Evolutionary conservation across 768 basidiomycete species (phyloP), one percentile per base, ranked within the genome.

Genomic region (Tulasnella sp.): DNA sequence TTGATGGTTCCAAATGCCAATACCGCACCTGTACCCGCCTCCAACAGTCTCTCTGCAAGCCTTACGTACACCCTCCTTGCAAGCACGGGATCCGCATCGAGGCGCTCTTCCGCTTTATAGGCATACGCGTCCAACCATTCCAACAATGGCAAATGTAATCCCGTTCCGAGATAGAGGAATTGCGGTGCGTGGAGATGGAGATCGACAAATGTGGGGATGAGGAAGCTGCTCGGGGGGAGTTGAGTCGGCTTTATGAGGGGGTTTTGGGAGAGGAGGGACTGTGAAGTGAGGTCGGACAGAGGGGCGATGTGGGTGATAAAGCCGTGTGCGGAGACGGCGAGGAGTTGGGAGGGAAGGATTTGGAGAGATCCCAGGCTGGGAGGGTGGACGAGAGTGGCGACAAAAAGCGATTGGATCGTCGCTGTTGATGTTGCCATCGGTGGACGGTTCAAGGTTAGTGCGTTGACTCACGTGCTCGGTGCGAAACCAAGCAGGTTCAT

Each of bases 111-210:
- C 0, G 89, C 84, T 63, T 81, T 80, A 66, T 84, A 89, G 0
- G 88, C 84, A 61, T 92, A 92, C 29, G 75, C 74, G 36, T 87
- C 74, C 6, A 92, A 75, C 89, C 89, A 90, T 62, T 87, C 69
- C 81, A 90, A 82, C 35, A 91, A 69, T 3, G 88, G 85, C 2
- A 89, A 75, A 66, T 93, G 85, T 3, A 92, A 74, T 0, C 90
- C 89, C 1, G 80, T 88, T 2, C 91, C 91, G 56, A 88, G 83
- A 59, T 90, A 92, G 32, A 91, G 73, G 66, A 85, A 91, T 65
- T 93, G 91, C 0, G 90, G 86, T 0, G 89, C 88, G 66, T 93
- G 90, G 0, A 91, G 74, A 65, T 92, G 89, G 4, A 88, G 73
- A 67, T 92, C 89, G 57, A 77, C 80, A 67, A 90, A 92, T 0